Evolutionary conservation across 169 alveolate species (phyloP).

Genomic region (Plasmodium falciparum): DNA sequence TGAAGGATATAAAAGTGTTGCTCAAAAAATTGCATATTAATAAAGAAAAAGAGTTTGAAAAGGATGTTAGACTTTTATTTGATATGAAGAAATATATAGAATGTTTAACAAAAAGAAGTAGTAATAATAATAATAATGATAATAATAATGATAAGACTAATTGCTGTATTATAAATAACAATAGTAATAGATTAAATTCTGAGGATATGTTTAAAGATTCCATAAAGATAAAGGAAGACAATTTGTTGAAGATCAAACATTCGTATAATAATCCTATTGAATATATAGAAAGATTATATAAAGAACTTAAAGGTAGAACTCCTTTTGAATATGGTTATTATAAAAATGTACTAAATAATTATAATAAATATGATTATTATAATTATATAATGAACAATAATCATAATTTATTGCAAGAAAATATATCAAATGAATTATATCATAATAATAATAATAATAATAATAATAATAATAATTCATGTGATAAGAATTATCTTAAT

Average conservation of each 20-base stretch:
- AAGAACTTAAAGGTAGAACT: slow-evolving; percentile 5
- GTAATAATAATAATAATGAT: not conserved
- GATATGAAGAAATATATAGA: slow-evolving; percentile 32
- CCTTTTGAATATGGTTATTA: slow-evolving; percentile 46
- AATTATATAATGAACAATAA: slow-evolving; percentile 1
- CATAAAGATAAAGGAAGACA: too few species aligned
- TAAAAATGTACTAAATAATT: slow-evolving; percentile 23
- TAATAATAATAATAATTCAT: not conserved
- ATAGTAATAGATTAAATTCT: not conserved
- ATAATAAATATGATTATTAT: slow-evolving; percentile 15
- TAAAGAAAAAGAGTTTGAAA: slow-evolving; percentile 61
- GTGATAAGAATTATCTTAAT: not conserved
- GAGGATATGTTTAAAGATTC: not conserved
- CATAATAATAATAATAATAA: not conserved
- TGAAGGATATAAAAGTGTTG: slow-evolving; percentile 41
- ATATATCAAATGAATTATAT: not conserved
- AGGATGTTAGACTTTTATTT: slow-evolving; percentile 38
- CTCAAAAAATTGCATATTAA: slow-evolving; percentile 8
- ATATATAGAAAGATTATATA: slow-evolving; percentile 13
- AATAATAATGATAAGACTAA: not conserved
- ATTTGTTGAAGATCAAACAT: not conserved
- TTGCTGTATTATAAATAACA: not conserved
- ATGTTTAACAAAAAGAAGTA: not conserved
- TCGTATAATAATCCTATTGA: not conserved
- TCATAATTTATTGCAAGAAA: not conserved